phyloP scores from a whole-genome alignment of 306 rosid species.

The Malus domestica region DNA sequence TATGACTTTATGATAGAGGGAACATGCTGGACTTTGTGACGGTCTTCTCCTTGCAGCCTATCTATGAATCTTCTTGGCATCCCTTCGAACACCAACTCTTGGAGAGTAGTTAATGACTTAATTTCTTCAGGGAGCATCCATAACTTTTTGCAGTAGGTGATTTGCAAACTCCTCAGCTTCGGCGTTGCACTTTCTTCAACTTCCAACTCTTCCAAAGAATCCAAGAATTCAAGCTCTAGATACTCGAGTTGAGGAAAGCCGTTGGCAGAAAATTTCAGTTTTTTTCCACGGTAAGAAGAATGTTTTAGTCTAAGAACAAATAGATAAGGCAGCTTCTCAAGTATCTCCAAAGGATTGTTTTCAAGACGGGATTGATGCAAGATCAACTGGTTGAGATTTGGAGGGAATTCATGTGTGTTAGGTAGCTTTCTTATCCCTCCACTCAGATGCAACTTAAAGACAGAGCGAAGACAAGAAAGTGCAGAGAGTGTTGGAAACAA shows the following conservation, averaged over 20 bases:
- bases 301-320: slow-evolving; percentile 5
- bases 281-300: background rate
- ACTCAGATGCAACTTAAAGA: background rate
- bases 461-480: background rate
- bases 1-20: background rate
- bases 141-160: background rate
- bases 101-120: background rate
- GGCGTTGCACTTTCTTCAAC: slow-evolving; percentile 5
- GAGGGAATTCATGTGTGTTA: background rate
- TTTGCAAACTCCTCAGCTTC: background rate
- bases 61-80: background rate
- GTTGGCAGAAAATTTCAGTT: background rate
- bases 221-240: background rate
- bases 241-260: background rate
- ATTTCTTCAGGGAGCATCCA: background rate
- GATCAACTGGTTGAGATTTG: background rate
- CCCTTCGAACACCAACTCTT: background rate
- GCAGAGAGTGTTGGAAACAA: slow-evolving; percentile 3
- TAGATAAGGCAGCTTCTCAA: slow-evolving; percentile 3
- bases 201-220: background rate
- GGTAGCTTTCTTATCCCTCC: background rate
- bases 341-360: background rate
- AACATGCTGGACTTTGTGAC: slow-evolving; percentile 11
- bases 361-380: background rate
- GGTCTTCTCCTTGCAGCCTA: slow-evolving; percentile 9